phyloP scores from a whole-genome alignment of 1,139 yeast species.

The Candida mesenterica region DNA sequence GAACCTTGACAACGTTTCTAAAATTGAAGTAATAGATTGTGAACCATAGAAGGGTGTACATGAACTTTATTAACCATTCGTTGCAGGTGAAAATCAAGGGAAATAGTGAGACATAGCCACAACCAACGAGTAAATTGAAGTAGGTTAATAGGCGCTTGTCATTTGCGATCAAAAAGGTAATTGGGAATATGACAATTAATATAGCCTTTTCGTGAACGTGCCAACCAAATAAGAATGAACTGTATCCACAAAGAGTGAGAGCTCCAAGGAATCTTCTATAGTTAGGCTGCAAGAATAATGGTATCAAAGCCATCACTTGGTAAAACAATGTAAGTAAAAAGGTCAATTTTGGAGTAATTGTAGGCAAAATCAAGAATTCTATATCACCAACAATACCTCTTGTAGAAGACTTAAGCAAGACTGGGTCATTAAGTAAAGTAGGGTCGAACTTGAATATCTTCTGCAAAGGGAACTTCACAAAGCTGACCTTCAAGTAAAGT shows the following conservation, averaged over 20 bases:
- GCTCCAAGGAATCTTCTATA: slow-evolving; percentile 80
- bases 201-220: slow-evolving; percentile 98
- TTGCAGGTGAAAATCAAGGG: slow-evolving; percentile 83
- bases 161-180: slow-evolving; percentile 69
- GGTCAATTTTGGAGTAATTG: slow-evolving; percentile 73
- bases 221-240: slow-evolving; percentile 95
- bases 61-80: slow-evolving; percentile 72
- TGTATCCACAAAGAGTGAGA: slow-evolving; percentile 83
- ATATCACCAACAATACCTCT: slow-evolving; percentile 93
- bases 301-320: slow-evolving; percentile 74
- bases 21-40: slow-evolving; percentile 72
- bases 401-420: slow-evolving; percentile 50
- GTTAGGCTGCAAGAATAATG: slow-evolving; percentile 72
- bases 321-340: slow-evolving; percentile 78
- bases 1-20: slow-evolving; percentile 60
- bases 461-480: slow-evolving; percentile 36
- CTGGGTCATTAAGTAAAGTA: slow-evolving; percentile 22
- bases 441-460: slow-evolving; percentile 36
- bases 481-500: slow-evolving; percentile 45
- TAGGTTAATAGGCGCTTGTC: slow-evolving; percentile 73
- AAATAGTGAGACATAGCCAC: slow-evolving; percentile 86
- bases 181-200: slow-evolving; percentile 83
- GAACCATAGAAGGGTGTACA: slow-evolving; percentile 86
- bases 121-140: slow-evolving; percentile 62
- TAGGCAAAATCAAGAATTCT: slow-evolving; percentile 75